A percentile compares a stretch with the other conserved stretches of the same genome.
Evolutionary conservation across 306 rosid genomes (phyloP).

Genomic region (Biancaea sappan): DNA sequence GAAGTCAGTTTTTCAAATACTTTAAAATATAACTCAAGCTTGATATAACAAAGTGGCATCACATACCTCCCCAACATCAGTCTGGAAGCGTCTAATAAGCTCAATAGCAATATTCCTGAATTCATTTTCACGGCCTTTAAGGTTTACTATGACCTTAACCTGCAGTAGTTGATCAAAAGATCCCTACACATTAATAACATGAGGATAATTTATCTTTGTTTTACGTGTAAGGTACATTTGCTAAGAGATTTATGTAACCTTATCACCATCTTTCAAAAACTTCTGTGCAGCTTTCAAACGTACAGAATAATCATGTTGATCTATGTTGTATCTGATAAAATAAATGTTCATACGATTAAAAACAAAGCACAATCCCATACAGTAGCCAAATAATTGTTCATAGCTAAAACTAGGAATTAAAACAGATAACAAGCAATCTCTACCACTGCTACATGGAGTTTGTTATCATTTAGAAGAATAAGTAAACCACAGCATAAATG

Average conservation of each 20-base stretch:
- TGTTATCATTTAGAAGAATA: conserved; percentile 20
- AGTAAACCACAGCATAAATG: neutral
- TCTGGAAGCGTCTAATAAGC: conserved; percentile 86
- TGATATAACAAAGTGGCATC: conserved; percentile 12
- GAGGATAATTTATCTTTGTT: neutral
- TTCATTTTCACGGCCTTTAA: conserved; percentile 96
- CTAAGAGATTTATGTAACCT: conserved; percentile 54
- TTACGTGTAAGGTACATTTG: neutral
- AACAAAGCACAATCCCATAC: conserved; percentile 20
- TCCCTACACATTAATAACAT: conserved; percentile 28
- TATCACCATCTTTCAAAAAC: conserved; percentile 93
- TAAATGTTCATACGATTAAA: conserved; percentile 4
- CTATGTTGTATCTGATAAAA: conserved; percentile 84
- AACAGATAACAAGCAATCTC: conserved; percentile 7
- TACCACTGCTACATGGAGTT: conserved; percentile 25
- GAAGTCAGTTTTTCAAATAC: neutral
- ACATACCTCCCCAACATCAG: conserved; percentile 92
- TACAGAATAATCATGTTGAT: conserved; percentile 93
- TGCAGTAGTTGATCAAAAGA: conserved; percentile 46
- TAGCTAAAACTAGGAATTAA: conserved; percentile 21
- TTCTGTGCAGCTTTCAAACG: conserved; percentile 96
- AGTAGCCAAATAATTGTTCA: neutral
- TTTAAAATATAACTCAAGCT: conserved; percentile 8
- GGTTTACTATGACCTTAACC: conserved; percentile 94
- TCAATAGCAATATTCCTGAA: conserved; percentile 90